phyloP scores from a whole-genome alignment of 2,329 filamentous ascomycete species.

The Nakataea oryzae region DNA sequence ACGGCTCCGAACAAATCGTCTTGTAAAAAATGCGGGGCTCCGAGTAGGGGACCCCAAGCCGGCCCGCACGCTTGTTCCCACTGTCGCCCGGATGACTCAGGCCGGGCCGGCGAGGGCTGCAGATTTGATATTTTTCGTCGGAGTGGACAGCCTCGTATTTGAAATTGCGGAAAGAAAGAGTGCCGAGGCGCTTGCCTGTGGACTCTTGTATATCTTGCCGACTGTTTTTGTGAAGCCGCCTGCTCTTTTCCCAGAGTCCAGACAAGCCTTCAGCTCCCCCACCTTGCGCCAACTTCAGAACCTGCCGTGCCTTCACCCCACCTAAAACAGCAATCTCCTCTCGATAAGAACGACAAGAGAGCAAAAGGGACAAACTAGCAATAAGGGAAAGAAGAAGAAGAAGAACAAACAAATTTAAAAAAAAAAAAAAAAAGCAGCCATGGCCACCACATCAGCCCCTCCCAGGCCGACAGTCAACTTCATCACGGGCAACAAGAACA shows the following conservation, averaged over 20 bases:
- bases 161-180: no score
- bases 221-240: neutral
- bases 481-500: slow-evolving; percentile 94
- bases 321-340: no score
- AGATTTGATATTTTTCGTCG: neutral
- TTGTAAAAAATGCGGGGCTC: neutral
- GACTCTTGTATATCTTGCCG: no score
- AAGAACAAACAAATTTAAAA: neutral
- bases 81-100: neutral
- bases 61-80: neutral
- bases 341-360: no score
- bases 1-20: no score
- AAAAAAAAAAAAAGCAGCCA: no score
- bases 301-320: no score
- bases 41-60: neutral
- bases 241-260: no score
- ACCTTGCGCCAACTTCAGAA: no score
- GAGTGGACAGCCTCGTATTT: neutral
- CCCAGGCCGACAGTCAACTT: slow-evolving; percentile 54
- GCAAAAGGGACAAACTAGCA: no score
- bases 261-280: no score
- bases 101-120: no score
- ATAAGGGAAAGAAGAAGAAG: neutral
- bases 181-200: neutral
- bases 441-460: neutral